These are phyloP conservation scores for Crithidia fasciculata DNA, from an alignment of 208 protist genomes.

Conservation along the genomic window DNA sequence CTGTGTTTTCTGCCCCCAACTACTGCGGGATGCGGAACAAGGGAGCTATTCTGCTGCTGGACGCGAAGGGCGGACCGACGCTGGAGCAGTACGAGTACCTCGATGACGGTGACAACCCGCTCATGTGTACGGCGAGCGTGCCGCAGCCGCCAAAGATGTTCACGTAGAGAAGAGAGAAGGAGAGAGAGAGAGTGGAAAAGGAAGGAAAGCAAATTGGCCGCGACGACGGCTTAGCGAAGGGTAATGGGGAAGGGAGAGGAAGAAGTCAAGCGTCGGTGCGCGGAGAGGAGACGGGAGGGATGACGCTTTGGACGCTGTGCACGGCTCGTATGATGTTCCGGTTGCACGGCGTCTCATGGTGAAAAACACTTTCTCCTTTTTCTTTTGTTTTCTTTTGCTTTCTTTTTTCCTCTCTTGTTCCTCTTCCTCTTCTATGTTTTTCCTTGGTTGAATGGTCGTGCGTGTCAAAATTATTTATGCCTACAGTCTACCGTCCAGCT, in stretches of 20 bases:
- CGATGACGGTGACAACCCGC: conserved; percentile 9
- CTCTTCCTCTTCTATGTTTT: not conserved
- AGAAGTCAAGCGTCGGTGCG: too few relatives aligned
- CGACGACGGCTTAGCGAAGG: too few relatives aligned
- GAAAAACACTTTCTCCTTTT: not conserved
- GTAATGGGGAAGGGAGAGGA: too few relatives aligned
- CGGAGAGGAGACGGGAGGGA: too few relatives aligned
- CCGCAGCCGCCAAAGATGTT: conserved; percentile 32
- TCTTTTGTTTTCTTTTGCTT: conserved; percentile 4
- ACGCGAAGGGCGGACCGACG: conserved; percentile 45
- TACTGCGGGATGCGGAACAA: conserved; percentile 99
- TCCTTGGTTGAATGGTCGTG: not conserved
- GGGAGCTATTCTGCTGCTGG: conserved; percentile 94
- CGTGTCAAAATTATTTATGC: too few relatives aligned
- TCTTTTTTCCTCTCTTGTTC: not conserved
- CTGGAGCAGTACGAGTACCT: conserved; percentile 74
- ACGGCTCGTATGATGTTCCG: not conserved
- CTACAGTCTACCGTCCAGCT: too few relatives aligned
- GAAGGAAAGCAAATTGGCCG: not conserved
- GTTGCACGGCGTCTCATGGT: not conserved
- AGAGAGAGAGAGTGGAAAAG: conserved; percentile 5
- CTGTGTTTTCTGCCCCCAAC: conserved; percentile 99
- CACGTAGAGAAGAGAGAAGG: conserved; percentile 14
- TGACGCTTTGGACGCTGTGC: not conserved
- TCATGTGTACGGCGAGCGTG: conserved; percentile 16